Evolutionary conservation across 2,329 filamentous ascomycete genomes (phyloP), one percentile per base, ranked within the genome.

Genomic region (Didymella arachidicola): DNA sequence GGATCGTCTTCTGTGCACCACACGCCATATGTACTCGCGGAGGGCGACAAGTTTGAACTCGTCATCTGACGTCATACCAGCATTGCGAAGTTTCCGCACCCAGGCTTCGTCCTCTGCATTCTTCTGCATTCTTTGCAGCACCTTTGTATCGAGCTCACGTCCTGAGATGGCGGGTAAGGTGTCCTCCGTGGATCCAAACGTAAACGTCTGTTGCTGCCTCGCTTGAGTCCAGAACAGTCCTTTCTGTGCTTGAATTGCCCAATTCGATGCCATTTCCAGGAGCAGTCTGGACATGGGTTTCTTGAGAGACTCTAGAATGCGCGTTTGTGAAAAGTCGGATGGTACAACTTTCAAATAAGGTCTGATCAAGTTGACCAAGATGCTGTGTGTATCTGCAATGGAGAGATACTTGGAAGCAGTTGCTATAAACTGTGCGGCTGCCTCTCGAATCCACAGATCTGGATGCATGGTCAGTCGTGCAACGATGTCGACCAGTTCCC

Each of bases 61-160:
- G 66, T 99, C 94, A 43, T 97, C 93, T 1, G 83, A 72, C 1
- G 83, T 81, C 81, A 99, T 87, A 0, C 95, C 95, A 41, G 96
- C 86, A 63, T 92, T 96, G 49, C 91, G 87, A 46, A 99, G 79
- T 63, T 92, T 90, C 14, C 86, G 83, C n/a, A 99, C 81, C 93
- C 95, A 98, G 66, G 93, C 87, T 62, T 97, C 93, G 72, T 99
- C 95, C 74, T 98, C 94, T 8, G 96, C 93, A 65, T 93, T 97
- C 71, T 88, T 93, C 0, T 85, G 79, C 3, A 90, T 79, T 65
- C 86, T 87, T 62, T 82, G 84, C 27, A 95, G 78, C 10, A 86
- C 81, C 67, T 84, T 85, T 47, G 80, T 74, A 36, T 82, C 83
- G 51, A 84, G 74, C 60, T 89, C 87, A 68, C 81, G 83, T 45